Evolutionary conservation across 805 yeast genomes (phyloP).

Genomic region (Starmerella ratchasimensis): DNA sequence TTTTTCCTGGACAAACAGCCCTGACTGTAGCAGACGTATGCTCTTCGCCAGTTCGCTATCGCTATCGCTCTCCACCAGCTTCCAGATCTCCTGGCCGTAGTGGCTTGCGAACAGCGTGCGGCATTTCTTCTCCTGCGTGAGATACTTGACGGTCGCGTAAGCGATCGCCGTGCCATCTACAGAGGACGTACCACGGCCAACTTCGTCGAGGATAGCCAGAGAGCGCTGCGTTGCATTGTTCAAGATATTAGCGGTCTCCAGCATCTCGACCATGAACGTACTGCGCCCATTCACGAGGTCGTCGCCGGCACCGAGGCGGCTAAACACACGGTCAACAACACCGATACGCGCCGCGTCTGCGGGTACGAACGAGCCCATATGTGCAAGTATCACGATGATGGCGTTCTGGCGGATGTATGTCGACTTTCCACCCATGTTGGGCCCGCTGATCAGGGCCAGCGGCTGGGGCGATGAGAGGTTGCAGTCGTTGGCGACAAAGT

Average conservation of each 20-base stretch:
- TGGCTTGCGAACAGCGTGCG: constrained; percentile 84
- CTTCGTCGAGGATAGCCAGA: constrained; percentile 69
- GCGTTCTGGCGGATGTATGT: constrained; percentile 65
- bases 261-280: constrained; percentile 91
- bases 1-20: constrained; percentile 6
- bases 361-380: constrained; percentile 65
- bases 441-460: constrained; percentile 66
- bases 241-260: constrained; percentile 62
- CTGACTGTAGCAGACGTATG: constrained; percentile 13
- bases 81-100: constrained; percentile 45
- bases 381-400: constrained; percentile 51
- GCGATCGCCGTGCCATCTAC: constrained; percentile 78
- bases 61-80: constrained; percentile 25
- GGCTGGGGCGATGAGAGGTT: constrained; percentile 19
- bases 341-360: constrained; percentile 49
- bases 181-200: constrained; percentile 82
- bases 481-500: constrained; percentile 38
- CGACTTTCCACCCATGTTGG: constrained; percentile 83
- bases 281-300: constrained; percentile 64
- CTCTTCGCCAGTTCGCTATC: background rate
- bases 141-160: constrained; percentile 51
- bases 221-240: constrained; percentile 52
- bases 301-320: constrained; percentile 70
- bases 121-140: constrained; percentile 43
- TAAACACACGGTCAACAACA: constrained; percentile 61